These are phyloP conservation scores for Peronospora destructor DNA, from an alignment of 352 stramenopile genomes.

Conservation along the genomic window DNA sequence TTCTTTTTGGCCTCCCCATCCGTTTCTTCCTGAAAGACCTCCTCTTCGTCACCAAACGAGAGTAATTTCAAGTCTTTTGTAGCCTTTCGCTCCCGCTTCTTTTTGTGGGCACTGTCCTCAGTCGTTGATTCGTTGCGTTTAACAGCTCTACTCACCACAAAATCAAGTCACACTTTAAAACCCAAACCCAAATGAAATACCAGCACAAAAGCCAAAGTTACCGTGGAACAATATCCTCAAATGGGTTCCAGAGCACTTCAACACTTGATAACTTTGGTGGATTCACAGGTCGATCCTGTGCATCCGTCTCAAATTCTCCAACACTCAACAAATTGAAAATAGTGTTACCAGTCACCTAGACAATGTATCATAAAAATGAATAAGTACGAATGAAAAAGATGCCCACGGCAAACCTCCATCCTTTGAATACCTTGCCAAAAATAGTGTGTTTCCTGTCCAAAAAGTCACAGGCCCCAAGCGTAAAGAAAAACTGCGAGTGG, in stretches of 20 bases:
- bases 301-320: slow-evolving; percentile 81
- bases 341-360: slow-evolving; percentile 91
- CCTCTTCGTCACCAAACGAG: slow-evolving; percentile 92
- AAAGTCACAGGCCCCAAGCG: slow-evolving; percentile 90
- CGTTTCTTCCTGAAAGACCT: slow-evolving; percentile 49
- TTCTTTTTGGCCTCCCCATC: slow-evolving; percentile 27
- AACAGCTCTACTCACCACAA: slow-evolving; percentile 22
- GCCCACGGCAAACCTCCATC: not conserved
- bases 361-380: not conserved
- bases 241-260: slow-evolving; percentile 93
- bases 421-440: slow-evolving; percentile 54
- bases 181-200: not conserved
- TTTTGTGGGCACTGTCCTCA: slow-evolving; percentile 35
- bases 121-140: slow-evolving; percentile 22
- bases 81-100: slow-evolving; percentile 86
- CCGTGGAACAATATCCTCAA: slow-evolving; percentile 90
- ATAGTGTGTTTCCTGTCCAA: slow-evolving; percentile 95
- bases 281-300: slow-evolving; percentile 70
- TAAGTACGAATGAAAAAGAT: not conserved
- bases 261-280: slow-evolving; percentile 70
- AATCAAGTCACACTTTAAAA: not conserved
- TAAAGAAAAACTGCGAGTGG: slow-evolving; percentile 97
- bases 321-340: slow-evolving; percentile 97
- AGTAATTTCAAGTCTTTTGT: slow-evolving; percentile 91
- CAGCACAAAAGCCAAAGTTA: slow-evolving; percentile 6